A percentile compares a stretch with the other conserved stretches of the same genome.
phyloP scores from a whole-genome alignment of 441 rosid species.

The Daphne laureola region DNA sequence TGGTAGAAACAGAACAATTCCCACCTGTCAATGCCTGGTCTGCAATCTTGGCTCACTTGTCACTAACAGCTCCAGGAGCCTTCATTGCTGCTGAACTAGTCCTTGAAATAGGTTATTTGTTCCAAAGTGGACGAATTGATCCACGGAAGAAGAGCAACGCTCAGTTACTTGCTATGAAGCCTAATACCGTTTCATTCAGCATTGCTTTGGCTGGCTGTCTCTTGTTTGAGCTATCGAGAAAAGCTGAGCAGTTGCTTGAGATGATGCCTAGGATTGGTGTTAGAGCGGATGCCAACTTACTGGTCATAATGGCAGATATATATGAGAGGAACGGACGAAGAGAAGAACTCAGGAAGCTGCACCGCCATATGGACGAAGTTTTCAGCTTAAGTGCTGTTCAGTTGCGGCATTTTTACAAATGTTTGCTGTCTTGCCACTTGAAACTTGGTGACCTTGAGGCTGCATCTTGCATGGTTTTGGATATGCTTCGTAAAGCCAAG shows the following conservation, averaged over 20 bases:
- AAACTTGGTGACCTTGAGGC: slow-evolving; percentile 79
- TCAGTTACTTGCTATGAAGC: slow-evolving; percentile 80
- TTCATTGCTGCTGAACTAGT: slow-evolving; percentile 81
- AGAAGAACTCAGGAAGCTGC: slow-evolving; percentile 75
- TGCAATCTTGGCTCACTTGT: slow-evolving; percentile 60
- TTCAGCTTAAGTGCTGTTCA: slow-evolving; percentile 52
- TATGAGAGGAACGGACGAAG: slow-evolving; percentile 84
- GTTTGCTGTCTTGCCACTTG: slow-evolving; percentile 68
- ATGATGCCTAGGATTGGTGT: slow-evolving; percentile 63
- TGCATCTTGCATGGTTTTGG: slow-evolving; percentile 74
- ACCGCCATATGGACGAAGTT: slow-evolving; percentile 76
- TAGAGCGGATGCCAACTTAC: slow-evolving; percentile 49
- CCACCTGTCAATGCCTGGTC: slow-evolving; percentile 85
- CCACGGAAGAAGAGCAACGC: slow-evolving; percentile 79
- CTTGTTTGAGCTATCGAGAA: slow-evolving; percentile 66
- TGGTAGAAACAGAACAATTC: slow-evolving; percentile 57
- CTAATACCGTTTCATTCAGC: slow-evolving; percentile 56
- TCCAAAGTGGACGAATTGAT: slow-evolving; percentile 68
- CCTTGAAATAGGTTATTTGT: slow-evolving; percentile 75
- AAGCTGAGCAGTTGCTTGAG: slow-evolving; percentile 86
- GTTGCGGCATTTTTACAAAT: slow-evolving; percentile 68
- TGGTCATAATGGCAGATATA: slow-evolving; percentile 72
- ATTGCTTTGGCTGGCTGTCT: slow-evolving; percentile 77
- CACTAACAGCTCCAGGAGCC: slow-evolving; percentile 60
- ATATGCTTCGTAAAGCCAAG: slow-evolving; percentile 75